phyloP scores from a whole-genome alignment of 306 rosid species.

The Oemleria cerasiformis region DNA sequence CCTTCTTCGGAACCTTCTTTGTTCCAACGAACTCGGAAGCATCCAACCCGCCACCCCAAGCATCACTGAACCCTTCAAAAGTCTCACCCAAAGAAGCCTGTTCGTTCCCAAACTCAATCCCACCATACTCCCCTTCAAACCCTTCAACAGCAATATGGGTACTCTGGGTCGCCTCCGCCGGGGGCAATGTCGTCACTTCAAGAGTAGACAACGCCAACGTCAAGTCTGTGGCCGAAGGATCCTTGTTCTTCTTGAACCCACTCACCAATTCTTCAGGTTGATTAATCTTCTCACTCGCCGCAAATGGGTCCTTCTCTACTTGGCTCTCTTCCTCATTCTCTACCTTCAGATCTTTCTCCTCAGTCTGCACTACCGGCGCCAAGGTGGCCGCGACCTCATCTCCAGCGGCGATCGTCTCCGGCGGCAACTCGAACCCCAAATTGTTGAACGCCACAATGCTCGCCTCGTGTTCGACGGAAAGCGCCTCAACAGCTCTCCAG shows the following conservation, averaged over 20 bases:
- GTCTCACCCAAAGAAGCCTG: conserved; percentile 77
- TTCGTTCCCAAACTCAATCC: conserved; percentile 79
- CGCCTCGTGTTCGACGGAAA: conserved; percentile 67
- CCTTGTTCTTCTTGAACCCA: conserved; percentile 83
- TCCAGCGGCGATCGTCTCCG: conserved; percentile 77
- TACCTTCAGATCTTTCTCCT: conserved; percentile 49
- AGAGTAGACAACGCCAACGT: conserved; percentile 74
- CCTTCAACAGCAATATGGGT: conserved; percentile 90
- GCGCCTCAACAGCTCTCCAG: conserved; percentile 53
- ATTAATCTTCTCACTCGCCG: conserved; percentile 84
- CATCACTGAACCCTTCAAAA: conserved; percentile 82
- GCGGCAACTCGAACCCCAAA: conserved; percentile 61
- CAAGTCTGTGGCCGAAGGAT: conserved; percentile 76
- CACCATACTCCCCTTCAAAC: conserved; percentile 95
- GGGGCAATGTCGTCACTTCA: conserved; percentile 81
- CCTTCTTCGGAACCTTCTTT: conserved; percentile 46
- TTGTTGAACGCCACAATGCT: conserved; percentile 55
- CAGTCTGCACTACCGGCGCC: conserved; percentile 51
- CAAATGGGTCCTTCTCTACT: conserved; percentile 78
- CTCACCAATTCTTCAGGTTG: conserved; percentile 70
- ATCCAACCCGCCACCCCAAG: conserved; percentile 99
- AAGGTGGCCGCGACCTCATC: conserved; percentile 61
- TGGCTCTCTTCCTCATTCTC: conserved; percentile 51
- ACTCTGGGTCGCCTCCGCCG: conserved; percentile 89
- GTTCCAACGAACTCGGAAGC: conserved; percentile 79